phyloP scores from a whole-genome alignment of 306 rosid species.

The Cicer arietinum region DNA sequence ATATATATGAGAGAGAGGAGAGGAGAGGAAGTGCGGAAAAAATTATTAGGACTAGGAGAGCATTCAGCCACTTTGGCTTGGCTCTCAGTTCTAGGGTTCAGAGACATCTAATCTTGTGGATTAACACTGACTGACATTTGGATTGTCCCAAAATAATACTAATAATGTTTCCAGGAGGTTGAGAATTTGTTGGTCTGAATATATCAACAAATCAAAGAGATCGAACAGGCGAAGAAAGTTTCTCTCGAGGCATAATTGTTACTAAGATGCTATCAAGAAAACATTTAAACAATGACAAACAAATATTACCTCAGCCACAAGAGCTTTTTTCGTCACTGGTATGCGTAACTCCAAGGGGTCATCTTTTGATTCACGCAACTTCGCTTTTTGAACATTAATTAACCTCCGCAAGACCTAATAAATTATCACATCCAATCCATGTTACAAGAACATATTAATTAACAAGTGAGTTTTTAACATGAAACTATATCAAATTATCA shows the following conservation, averaged over 20 bases:
- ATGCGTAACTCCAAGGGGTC: constrained; percentile 77
- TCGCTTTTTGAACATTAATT: constrained; percentile 56
- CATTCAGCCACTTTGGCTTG: constrained; percentile 1
- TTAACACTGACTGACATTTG: neutral
- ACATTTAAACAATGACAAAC: constrained; percentile 29
- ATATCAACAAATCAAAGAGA: constrained; percentile 4
- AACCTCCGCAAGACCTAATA: constrained; percentile 77
- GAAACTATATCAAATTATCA: constrained; percentile 39
- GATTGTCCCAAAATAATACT: neutral
- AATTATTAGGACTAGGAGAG: constrained; percentile 7
- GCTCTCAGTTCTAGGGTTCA: constrained; percentile 8
- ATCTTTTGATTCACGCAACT: constrained; percentile 67
- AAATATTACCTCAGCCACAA: constrained; percentile 77
- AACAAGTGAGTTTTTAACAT: constrained; percentile 20
- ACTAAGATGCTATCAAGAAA: constrained; percentile 11
- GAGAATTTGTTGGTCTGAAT: neutral
- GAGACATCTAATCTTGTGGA: neutral
- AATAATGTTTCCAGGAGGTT: constrained; percentile 1
- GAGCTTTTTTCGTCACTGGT: constrained; percentile 65
- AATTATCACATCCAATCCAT: constrained; percentile 33
- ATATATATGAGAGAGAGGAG: neutral
- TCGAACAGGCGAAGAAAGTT: constrained; percentile 12
- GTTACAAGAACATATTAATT: constrained; percentile 7
- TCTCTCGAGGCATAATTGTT: constrained; percentile 16
- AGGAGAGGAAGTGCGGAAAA: neutral